Percentiles rank a stretch among this genome's conserved stretches.
Conservation (phyloP, 2,329 filamentous ascomycete genomes). For the Parastagonospora avenae region DNA sequence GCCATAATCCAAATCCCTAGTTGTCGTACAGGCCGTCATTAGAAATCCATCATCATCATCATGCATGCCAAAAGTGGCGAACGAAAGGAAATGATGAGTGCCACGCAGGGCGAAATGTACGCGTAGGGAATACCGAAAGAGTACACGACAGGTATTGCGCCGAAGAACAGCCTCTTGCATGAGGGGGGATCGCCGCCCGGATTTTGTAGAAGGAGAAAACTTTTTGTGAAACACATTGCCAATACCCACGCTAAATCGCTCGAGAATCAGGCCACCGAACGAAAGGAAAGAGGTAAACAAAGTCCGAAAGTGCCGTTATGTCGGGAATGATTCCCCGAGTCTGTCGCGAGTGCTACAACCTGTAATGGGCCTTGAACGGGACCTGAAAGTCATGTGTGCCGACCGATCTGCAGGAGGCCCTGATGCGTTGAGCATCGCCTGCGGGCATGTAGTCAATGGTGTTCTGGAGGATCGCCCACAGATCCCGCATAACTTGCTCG, state of each 20-base stretch:
- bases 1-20: not conserved
- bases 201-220: not conserved
- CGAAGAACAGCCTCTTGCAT: not conserved
- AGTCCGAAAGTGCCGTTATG: not conserved
- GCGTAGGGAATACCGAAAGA: not conserved
- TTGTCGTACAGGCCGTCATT: not conserved
- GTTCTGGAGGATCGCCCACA: slow-evolving; percentile 6
- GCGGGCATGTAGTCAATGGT: not conserved
- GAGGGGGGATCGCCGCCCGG: not conserved
- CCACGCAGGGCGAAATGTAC: not conserved
- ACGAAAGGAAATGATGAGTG: not conserved
- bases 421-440: not conserved
- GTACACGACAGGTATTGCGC: not conserved
- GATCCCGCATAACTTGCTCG: slow-evolving; percentile 9
- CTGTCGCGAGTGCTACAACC: too few species aligned
- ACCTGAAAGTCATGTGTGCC: not conserved
- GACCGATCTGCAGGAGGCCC: not conserved
- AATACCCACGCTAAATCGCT: not conserved
- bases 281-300: not conserved
- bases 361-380: not conserved
- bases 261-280: not conserved
- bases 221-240: not conserved
- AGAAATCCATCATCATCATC: not conserved
- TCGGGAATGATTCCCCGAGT: too few species aligned
- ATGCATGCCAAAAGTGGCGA: not conserved